Conservation (phyloP, 2,329 filamentous ascomycete species). For the Beauveria asiatica region DNA sequence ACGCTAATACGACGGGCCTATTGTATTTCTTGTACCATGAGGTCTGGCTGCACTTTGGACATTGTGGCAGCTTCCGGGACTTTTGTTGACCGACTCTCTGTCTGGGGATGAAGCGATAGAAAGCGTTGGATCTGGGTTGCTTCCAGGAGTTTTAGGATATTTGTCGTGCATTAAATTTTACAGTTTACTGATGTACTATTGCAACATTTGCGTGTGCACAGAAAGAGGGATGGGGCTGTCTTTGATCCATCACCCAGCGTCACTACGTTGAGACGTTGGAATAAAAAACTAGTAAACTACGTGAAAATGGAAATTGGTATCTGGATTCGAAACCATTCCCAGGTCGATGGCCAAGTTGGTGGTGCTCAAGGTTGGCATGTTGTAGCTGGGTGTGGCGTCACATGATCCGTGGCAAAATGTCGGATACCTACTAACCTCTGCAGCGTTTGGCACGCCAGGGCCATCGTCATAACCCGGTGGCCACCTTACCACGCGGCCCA, state of each 20-base stretch:
- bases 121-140: slow-evolving; percentile 8
- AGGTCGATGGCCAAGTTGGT: slow-evolving; percentile 3
- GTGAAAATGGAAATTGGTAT: not conserved
- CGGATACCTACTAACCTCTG: slow-evolving; percentile 16
- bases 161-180: not conserved
- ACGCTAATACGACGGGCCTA: not conserved
- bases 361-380: not conserved
- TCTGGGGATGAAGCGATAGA: not conserved
- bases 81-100: not conserved
- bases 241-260: not conserved
- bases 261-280: not conserved
- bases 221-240: not conserved
- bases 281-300: not conserved
- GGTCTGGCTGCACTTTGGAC: slow-evolving; percentile 7
- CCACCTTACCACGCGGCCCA: slow-evolving; percentile 4
- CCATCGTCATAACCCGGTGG: slow-evolving; percentile 22
- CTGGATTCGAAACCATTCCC: not conserved
- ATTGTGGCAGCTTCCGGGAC: not conserved
- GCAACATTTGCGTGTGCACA: not conserved
- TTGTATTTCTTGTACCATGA: slow-evolving; percentile 6
- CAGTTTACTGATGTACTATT: not conserved
- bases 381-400: slow-evolving; percentile 20
- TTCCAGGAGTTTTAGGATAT: slow-evolving; percentile 7
- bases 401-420: slow-evolving; percentile 22
- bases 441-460: not conserved